Percentiles rank a stretch among this genome's conserved stretches.
Conservation (phyloP, 75 land plant genomes). For the Chamaecyparis obtusa region DNA sequence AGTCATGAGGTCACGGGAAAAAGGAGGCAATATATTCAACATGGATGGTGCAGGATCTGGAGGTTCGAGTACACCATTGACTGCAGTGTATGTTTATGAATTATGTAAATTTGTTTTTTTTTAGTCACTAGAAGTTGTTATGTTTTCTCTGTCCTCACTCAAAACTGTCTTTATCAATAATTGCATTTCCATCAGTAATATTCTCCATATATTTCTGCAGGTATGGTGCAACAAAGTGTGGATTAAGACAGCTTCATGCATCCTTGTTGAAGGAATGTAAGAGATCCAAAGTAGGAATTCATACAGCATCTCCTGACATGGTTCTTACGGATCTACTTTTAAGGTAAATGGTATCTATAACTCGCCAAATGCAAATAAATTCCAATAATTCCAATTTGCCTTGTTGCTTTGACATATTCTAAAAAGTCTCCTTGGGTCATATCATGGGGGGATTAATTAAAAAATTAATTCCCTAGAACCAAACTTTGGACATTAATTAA, state of each 20-base stretch:
- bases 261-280: conserved; percentile 86
- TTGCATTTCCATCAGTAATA: not conserved
- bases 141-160: not conserved
- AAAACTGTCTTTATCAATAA: not conserved
- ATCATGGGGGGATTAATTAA: no score
- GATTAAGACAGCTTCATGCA: conserved; percentile 84
- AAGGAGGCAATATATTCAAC: conserved; percentile 94
- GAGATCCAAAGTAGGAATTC: conserved; percentile 83
- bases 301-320: conserved; percentile 99
- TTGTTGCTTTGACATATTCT: not conserved
- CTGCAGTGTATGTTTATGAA: conserved; percentile 80
- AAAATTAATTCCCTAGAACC: no score
- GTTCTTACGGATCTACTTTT: conserved; percentile 92
- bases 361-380: not conserved
- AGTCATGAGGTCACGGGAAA: conserved; percentile 63
- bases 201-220: conserved; percentile 29
- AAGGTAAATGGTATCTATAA: conserved; percentile 46
- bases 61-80: conserved; percentile 97
- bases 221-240: conserved; percentile 97
- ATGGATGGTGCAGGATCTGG: conserved; percentile 99
- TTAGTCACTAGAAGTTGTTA: not conserved
- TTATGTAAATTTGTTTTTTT: not conserved
- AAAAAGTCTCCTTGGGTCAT: not conserved
- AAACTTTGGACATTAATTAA: no score
- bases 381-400: not conserved